Evolutionary conservation across 1,284 basidiomycete genomes (phyloP), one percentile per base, ranked within the genome.

Genomic region (Heterobasidion parviporum): DNA sequence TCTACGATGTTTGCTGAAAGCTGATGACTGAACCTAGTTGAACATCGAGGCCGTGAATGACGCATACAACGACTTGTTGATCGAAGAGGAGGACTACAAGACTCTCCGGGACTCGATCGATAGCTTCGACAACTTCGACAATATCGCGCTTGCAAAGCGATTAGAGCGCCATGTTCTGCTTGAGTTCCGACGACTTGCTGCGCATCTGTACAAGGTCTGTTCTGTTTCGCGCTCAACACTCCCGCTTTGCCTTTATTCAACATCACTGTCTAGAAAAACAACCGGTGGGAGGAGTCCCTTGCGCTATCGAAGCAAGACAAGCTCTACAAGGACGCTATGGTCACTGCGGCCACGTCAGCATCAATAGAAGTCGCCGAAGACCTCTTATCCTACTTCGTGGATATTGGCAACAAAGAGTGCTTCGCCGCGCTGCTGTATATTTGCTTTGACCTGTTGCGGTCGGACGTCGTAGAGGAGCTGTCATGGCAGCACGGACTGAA

Each of bases 71-170:
- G 92, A 94, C 65, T 76, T 99, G 36, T 78, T 99, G 55, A 98
- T 99, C 60, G 97, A 99, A 71, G 97, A 99, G 72, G 97, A 99
- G 72, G 96, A 99, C 71, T 94, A 94, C 76, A 94, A 96, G 71
- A 98, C 95, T 1, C 81, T 99, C 8, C 87, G 97, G 12, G 94
- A 94, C 67, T 94, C 92, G 20, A 94, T 99, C 60, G 95, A 98
- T 72, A 94, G 92, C 69, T 95, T 96, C 67, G 94, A 98, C 73
- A 98, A 97, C 74, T 99, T 98, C 77, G 93, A 99, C 73, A 92
- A 92, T 60, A 85, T 95, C 61, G 81, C 77, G 50, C 83, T 99
- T 34, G 96, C 97, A 2, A 81, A 83, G 64, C 82, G 91, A 50
- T 73, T 99, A 57, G 92, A 98, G 73, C 85, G 83, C 63, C 95